Base-by-base conservation (phyloP, 768 basidiomycete species). In the Trametes coccinea region DNA sequence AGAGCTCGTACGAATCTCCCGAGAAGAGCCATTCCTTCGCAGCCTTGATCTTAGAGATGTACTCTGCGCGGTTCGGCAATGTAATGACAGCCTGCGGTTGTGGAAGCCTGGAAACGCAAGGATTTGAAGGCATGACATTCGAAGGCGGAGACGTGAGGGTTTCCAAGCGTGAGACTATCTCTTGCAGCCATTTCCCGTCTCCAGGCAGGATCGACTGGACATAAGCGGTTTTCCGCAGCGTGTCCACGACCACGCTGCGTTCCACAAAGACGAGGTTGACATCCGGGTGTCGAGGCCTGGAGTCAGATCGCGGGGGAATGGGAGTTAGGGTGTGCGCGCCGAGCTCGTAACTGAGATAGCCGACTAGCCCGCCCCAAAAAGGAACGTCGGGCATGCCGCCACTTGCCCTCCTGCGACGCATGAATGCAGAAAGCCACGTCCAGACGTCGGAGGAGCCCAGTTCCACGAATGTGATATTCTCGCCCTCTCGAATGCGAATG, bases 1-100 rank as follows among this genome's bases (percentile, higher is more conserved):
- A 97, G 39, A 98, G 82, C 72, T 98, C 95, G 74, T 98, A 98
- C 2, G 92, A 92, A 70, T 97, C 90, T 3, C 95, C 95, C 33
- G 87, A 80, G 61, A 80, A 88, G 41, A 97, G 83, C 62, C 82
- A 80, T 57, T 91, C 86, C 69, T 93, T 86, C 11, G 92, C 90
- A 55, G 77, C 70, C 17, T 82, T 75, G 65, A 97, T 93, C 16
- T 83, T 83, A 30, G 81, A 73, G 33, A 88, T 83, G 74, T 98
- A 97, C 2, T 71, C 67, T 1, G 73, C 72, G 68, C 82, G 81
- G 65, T 85, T 79, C 0, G 90, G 89, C 43, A 87, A 70, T n/a
- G 68, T 73, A 49, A 89, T 74, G 14, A 69, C 67, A 31, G 74
- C 6, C 34, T 37, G 34, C 11, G 34, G 34, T 37, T 37, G 34